phyloP scores from a whole-genome alignment of 257 asterid species.

The Scutellaria barbata region DNA sequence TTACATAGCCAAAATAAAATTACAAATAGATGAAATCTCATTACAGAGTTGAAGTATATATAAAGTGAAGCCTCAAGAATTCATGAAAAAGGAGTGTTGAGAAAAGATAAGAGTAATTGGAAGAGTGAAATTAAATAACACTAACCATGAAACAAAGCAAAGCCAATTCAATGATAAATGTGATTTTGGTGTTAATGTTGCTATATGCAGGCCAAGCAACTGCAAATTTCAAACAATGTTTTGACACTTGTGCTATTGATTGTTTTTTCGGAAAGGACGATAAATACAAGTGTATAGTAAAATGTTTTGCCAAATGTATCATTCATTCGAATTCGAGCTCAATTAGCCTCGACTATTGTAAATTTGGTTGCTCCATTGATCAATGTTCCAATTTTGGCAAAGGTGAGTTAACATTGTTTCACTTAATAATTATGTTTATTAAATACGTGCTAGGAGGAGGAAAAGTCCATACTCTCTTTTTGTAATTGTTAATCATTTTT shows the following conservation, averaged over 20 bases:
- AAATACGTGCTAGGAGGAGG: too few species aligned
- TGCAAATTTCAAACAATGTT: background rate
- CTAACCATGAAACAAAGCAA: background rate
- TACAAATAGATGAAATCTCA: too few species aligned
- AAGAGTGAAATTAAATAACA: background rate
- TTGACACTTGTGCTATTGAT: background rate
- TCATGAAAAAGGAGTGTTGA: background rate
- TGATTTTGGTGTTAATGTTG: conserved; percentile 6
- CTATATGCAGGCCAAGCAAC: conserved; percentile 3
- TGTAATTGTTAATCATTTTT: too few species aligned
- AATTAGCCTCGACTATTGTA: background rate
- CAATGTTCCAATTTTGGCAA: background rate
- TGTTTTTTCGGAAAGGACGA: background rate
- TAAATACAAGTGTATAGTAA: background rate
- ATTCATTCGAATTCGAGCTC: background rate
- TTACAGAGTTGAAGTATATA: too few species aligned
- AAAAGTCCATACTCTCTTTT: too few species aligned
- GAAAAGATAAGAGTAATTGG: background rate
- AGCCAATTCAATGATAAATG: background rate
- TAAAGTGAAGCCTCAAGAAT: too few species aligned
- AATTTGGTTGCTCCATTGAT: conserved; percentile 14
- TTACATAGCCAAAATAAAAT: too few species aligned
- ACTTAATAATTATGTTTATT: too few species aligned
- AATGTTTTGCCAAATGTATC: conserved; percentile 15
- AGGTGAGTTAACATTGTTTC: background rate